These are phyloP conservation scores for Boletales sp. DNA, from an alignment of 768 basidiomycete species.

Conservation along the genomic window DNA sequence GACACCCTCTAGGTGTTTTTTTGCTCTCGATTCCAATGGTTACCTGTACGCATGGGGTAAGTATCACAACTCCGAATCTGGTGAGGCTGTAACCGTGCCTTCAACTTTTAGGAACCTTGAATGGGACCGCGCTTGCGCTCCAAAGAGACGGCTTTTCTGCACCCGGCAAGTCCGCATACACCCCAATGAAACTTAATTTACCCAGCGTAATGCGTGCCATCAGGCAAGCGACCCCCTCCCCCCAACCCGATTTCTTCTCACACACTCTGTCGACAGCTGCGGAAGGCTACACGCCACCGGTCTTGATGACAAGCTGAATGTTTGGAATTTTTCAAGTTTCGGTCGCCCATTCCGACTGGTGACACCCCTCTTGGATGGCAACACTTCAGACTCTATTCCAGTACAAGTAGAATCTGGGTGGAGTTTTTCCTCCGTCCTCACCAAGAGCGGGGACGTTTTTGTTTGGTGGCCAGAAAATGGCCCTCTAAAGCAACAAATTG, in stretches of 20 bases:
- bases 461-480: constrained; percentile 71
- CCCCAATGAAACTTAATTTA: constrained; percentile 57
- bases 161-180: constrained; percentile 43
- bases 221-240: constrained; percentile 42
- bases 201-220: constrained; percentile 58
- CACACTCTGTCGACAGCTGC: constrained; percentile 46
- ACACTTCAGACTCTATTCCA: constrained; percentile 46
- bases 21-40: constrained; percentile 77
- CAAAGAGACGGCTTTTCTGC: constrained; percentile 55
- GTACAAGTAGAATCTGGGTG: constrained; percentile 78
- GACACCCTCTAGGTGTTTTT: constrained; percentile 66
- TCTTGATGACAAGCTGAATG: constrained; percentile 52
- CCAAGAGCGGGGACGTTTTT: constrained; percentile 64
- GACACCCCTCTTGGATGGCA: constrained; percentile 36
- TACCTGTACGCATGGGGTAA: constrained; percentile 79
- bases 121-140: constrained; percentile 42
- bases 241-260: constrained; percentile 7
- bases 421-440: constrained; percentile 72
- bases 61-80: not conserved
- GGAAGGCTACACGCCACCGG: constrained; percentile 71
- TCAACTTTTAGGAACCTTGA: constrained; percentile 54
- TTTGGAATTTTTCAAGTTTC: constrained; percentile 79
- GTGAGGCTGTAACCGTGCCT: constrained; percentile 1
- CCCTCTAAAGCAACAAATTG: constrained; percentile 35
- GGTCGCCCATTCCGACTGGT: constrained; percentile 69